These are phyloP conservation scores for Globisporangium nunn DNA, from an alignment of 352 stramenopile species.

Conservation along the genomic window DNA sequence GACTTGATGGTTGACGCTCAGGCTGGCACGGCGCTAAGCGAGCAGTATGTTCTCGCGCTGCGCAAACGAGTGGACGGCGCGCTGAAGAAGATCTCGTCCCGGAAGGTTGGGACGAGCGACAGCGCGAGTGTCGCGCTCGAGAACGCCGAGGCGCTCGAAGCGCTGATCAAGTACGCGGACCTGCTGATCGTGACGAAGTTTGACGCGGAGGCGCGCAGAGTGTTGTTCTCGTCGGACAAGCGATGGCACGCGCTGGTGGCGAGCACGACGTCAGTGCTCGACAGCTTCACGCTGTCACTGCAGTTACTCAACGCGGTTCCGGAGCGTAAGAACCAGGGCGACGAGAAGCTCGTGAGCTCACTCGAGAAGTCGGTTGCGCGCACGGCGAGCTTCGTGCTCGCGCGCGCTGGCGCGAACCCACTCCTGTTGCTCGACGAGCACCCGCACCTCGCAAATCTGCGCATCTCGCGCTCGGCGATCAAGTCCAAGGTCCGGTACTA, in stretches of 20 bases:
- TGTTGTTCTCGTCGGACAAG: slow-evolving; percentile 34
- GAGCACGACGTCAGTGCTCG: slow-evolving; percentile 30
- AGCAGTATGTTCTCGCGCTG: slow-evolving; percentile 35
- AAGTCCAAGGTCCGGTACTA: slow-evolving; percentile 41
- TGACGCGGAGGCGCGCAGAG: slow-evolving; percentile 18
- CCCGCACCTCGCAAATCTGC: slow-evolving; percentile 41
- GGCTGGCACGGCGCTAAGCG: slow-evolving; percentile 20
- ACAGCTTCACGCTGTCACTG: slow-evolving; percentile 50
- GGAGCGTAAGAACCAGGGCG: slow-evolving; percentile 21
- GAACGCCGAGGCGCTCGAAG: slow-evolving; percentile 35
- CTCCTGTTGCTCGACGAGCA: slow-evolving; percentile 43
- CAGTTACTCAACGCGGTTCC: slow-evolving; percentile 41
- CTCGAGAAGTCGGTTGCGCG: slow-evolving; percentile 35
- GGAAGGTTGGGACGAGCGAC: slow-evolving; percentile 12
- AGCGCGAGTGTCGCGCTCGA: slow-evolving; percentile 23
- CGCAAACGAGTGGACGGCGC: slow-evolving; percentile 28
- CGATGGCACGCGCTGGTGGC: slow-evolving; percentile 36
- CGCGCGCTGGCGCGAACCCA: slow-evolving; percentile 24
- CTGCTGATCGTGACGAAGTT: slow-evolving; percentile 38
- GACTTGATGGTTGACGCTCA: slow-evolving; percentile 17
- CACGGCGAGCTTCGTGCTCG: slow-evolving; percentile 28
- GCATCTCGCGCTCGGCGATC: slow-evolving; percentile 31
- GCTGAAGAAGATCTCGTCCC: slow-evolving; percentile 24
- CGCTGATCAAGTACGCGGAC: slow-evolving; percentile 42
- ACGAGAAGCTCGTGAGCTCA: slow-evolving; percentile 13